Percentiles rank a stretch among this genome's conserved stretches.
Evolutionary conservation across 2,329 filamentous ascomycete species (phyloP).

Genomic region (Xylaria digitata): DNA sequence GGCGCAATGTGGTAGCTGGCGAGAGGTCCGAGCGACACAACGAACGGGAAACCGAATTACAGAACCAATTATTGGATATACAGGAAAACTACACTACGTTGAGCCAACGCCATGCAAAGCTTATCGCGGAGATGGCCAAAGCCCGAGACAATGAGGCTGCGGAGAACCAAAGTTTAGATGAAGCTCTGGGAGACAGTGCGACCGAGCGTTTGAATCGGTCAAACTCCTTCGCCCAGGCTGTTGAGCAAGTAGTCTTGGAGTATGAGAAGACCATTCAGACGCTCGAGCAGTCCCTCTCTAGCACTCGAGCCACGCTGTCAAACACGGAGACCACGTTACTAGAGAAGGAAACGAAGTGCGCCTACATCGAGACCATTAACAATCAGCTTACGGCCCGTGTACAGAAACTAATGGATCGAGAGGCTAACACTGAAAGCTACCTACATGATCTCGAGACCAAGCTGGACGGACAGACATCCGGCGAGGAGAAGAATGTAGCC

Average conservation of each 20-base stretch:
- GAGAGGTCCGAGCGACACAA: slow-evolving; percentile 83
- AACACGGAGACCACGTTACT: slow-evolving; percentile 86
- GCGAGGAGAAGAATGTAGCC: slow-evolving; percentile 90
- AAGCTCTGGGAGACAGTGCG: slow-evolving; percentile 78
- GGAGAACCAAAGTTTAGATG: slow-evolving; percentile 69
- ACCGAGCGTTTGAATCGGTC: slow-evolving; percentile 92
- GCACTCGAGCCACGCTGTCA: slow-evolving; percentile 84
- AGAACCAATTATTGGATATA: slow-evolving; percentile 90
- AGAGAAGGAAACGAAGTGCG: slow-evolving; percentile 93
- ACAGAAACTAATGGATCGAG: slow-evolving; percentile 93
- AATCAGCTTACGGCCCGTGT: slow-evolving; percentile 87
- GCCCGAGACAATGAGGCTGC: slow-evolving; percentile 76
- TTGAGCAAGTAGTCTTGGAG: slow-evolving; percentile 95
- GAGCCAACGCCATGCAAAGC: slow-evolving; percentile 91
- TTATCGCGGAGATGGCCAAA: slow-evolving; percentile 92
- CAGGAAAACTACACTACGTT: slow-evolving; percentile 96
- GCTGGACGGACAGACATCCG: slow-evolving; percentile 88
- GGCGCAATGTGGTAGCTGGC: slow-evolving; percentile 65
- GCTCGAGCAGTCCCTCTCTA: slow-evolving; percentile 90
- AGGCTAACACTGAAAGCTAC: slow-evolving; percentile 91
- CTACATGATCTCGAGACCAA: slow-evolving; percentile 91
- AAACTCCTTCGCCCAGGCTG: slow-evolving; percentile 93
- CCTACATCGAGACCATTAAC: slow-evolving; percentile 92
- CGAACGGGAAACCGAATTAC: slow-evolving; percentile 88
- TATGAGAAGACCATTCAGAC: slow-evolving; percentile 99